A percentile compares a stretch with the other conserved stretches of the same genome.
Evolutionary conservation across 257 asterid species (phyloP).

Genomic region (Plantago ovata): DNA sequence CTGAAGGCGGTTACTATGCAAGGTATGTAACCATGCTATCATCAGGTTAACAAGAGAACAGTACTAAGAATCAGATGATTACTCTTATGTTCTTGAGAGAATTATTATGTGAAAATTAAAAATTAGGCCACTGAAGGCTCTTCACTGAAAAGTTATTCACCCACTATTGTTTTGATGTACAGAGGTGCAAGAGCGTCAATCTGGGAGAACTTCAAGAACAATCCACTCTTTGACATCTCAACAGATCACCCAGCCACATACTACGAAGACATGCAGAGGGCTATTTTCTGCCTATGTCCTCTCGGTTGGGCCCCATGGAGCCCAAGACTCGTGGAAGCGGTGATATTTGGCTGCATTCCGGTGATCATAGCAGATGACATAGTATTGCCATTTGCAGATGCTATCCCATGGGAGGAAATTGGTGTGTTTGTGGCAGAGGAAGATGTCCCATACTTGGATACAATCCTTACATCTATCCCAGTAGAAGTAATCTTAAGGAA

Average conservation of each 20-base stretch:
- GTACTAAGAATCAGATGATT: not conserved
- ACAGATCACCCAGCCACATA: slow-evolving; percentile 79
- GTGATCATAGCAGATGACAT: slow-evolving; percentile 88
- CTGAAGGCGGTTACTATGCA: slow-evolving; percentile 90
- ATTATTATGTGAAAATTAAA: too few species aligned
- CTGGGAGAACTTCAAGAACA: slow-evolving; percentile 89
- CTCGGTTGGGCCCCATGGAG: slow-evolving; percentile 97
- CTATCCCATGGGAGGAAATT: slow-evolving; percentile 54
- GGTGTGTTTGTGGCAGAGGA: slow-evolving; percentile 47
- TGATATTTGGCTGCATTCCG: slow-evolving; percentile 78
- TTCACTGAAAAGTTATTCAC: not conserved
- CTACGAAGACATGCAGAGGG: slow-evolving; percentile 82
- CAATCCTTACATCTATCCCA: slow-evolving; percentile 46
- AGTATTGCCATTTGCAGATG: slow-evolving; percentile 66
- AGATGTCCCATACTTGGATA: slow-evolving; percentile 49
- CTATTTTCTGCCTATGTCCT: slow-evolving; percentile 80
- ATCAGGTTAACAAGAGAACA: not conserved
- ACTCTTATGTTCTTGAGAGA: too few species aligned
- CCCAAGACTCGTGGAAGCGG: slow-evolving; percentile 81
- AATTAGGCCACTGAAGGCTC: too few species aligned
- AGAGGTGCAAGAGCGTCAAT: slow-evolving; percentile 89
- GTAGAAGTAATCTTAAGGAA: slow-evolving; percentile 52
- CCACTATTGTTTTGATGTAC: slow-evolving; percentile 3
- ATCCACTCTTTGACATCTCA: slow-evolving; percentile 79
- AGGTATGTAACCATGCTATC: slow-evolving; percentile 31